A percentile compares a stretch with the other conserved stretches of the same genome.
Evolutionary conservation across 768 basidiomycete genomes (phyloP).

Genomic region (Pleurotus djamor): DNA sequence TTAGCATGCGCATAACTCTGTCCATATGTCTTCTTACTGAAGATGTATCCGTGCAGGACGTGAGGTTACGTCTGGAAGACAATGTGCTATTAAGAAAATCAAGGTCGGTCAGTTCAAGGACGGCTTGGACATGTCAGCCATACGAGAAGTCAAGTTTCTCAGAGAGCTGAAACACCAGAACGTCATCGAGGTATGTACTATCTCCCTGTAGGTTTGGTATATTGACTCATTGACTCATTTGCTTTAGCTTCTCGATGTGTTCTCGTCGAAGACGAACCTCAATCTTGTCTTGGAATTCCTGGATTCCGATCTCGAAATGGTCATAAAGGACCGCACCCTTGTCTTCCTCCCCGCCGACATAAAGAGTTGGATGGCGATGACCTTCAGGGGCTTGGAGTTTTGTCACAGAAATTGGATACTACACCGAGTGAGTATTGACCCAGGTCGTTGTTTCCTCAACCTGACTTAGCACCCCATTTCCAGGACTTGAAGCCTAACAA

Average conservation of each 20-base stretch:
- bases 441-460: neutral
- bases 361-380: conserved; percentile 99
- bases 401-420: conserved; percentile 94
- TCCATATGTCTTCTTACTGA: neutral
- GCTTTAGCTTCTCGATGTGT: conserved; percentile 96
- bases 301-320: conserved; percentile 93
- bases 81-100: conserved; percentile 98
- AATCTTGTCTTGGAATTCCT: conserved; percentile 97
- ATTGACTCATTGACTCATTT: too few relatives aligned
- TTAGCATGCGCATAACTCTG: conserved; percentile 21
- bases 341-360: conserved; percentile 95
- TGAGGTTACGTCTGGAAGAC: conserved; percentile 71
- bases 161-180: conserved; percentile 94
- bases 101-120: conserved; percentile 97
- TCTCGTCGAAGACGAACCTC: conserved; percentile 93
- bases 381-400: conserved; percentile 95
- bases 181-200: conserved; percentile 82
- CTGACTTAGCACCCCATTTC: neutral
- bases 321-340: conserved; percentile 91
- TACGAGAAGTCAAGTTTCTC: conserved; percentile 96
- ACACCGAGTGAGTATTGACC: conserved; percentile 66
- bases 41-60: conserved; percentile 45
- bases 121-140: conserved; percentile 98
- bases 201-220: neutral
- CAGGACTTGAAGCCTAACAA: conserved; percentile 99